phyloP scores from a whole-genome alignment of 768 basidiomycete genomes.

The Lentinula detonsa region DNA sequence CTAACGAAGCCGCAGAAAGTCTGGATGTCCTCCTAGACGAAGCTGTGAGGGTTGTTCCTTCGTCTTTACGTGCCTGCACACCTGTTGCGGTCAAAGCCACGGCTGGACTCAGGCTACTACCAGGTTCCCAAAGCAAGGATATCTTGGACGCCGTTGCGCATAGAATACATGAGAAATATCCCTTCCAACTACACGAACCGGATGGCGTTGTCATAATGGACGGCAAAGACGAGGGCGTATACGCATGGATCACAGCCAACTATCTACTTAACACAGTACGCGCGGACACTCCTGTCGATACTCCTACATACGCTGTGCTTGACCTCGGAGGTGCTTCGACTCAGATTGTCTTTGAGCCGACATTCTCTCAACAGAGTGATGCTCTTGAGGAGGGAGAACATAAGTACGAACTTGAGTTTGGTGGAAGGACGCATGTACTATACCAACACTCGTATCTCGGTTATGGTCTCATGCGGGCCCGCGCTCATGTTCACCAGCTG shows the following conservation, averaged over 20 bases:
- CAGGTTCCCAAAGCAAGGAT: slow-evolving; percentile 38
- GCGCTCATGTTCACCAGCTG: slow-evolving; percentile 79
- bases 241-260: slow-evolving; percentile 89
- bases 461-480: slow-evolving; percentile 88
- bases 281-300: slow-evolving; percentile 36
- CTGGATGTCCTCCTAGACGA: slow-evolving; percentile 77
- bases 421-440: slow-evolving; percentile 49
- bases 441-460: slow-evolving; percentile 99
- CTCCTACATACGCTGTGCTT: slow-evolving; percentile 77
- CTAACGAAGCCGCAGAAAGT: slow-evolving; percentile 68
- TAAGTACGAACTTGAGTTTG: slow-evolving; percentile 63
- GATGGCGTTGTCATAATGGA: slow-evolving; percentile 74
- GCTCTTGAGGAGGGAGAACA: slow-evolving; percentile 56
- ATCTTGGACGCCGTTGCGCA: slow-evolving; percentile 56
- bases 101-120: slow-evolving; percentile 64
- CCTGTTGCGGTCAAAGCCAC: slow-evolving; percentile 72
- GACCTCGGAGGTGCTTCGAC: slow-evolving; percentile 97
- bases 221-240: slow-evolving; percentile 72
- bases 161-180: slow-evolving; percentile 52
- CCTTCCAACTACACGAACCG: slow-evolving; percentile 17
- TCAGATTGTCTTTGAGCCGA: slow-evolving; percentile 95
- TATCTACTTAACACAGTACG: slow-evolving; percentile 79
- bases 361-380: slow-evolving; percentile 18
- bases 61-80: slow-evolving; percentile 50
- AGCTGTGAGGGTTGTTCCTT: slow-evolving; percentile 75